Conservation (phyloP, 1,284 basidiomycete species). For the Pseudozyma thailandica region DNA sequence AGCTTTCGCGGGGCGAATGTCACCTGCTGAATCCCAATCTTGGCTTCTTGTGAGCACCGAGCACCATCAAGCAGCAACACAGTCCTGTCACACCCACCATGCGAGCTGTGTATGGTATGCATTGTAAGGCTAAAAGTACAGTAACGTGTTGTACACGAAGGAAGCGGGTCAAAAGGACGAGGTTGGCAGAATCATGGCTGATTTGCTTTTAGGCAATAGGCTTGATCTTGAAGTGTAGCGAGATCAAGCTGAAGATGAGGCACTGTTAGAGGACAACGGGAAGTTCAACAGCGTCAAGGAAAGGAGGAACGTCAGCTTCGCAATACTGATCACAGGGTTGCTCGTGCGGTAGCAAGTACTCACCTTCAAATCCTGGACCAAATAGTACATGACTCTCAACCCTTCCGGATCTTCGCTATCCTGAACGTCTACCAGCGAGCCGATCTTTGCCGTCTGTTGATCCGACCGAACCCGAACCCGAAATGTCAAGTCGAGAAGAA, state of each 20-base stretch:
- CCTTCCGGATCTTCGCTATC: conserved; percentile 98
- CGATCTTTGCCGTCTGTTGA: conserved; percentile 92
- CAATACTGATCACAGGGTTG: not conserved
- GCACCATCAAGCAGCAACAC: too few relatives aligned
- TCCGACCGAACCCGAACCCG: too few relatives aligned
- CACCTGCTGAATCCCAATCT: too few relatives aligned
- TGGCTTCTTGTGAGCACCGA: too few relatives aligned
- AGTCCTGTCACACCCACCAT: too few relatives aligned
- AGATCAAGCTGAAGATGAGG: conserved; percentile 95
- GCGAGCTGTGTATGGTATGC: not conserved
- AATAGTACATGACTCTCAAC: conserved; percentile 97
- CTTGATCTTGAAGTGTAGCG: conserved; percentile 99
- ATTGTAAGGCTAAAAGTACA: conserved; percentile 28
- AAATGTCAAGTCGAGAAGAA: too few relatives aligned
- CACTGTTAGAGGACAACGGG: conserved; percentile 74
- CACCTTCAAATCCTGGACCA: conserved; percentile 96
- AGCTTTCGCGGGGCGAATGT: too few relatives aligned
- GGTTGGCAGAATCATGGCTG: too few relatives aligned
- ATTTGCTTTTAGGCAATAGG: conserved; percentile 74
- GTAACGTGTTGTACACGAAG: not conserved
- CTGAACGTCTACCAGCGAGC: conserved; percentile 93
- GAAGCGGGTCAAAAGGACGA: not conserved
- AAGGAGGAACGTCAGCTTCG: not conserved
- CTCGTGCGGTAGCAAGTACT: not conserved
- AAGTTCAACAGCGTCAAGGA: not conserved